Conservation (phyloP, 352 stramenopile species). For the Chrysophaeum taylorii region DNA sequence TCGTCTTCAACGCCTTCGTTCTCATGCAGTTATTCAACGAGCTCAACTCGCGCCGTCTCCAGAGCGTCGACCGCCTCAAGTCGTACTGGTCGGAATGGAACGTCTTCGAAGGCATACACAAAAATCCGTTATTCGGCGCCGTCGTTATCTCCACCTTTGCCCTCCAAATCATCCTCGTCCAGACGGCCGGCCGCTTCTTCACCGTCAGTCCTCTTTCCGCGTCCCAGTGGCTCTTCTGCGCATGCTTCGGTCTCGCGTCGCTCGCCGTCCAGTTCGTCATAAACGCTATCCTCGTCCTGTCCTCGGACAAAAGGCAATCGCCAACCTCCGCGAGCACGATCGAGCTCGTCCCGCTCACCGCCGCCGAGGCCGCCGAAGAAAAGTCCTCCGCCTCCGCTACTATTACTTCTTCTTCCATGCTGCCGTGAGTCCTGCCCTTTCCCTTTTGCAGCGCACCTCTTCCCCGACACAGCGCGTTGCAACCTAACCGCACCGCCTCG, state of each 20-base stretch:
- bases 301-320: too few species aligned
- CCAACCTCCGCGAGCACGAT: too few species aligned
- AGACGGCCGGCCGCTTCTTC: slow-evolving; percentile 63
- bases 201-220: slow-evolving; percentile 41
- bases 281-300: slow-evolving; percentile 35
- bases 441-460: too few species aligned
- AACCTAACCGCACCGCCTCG: too few species aligned
- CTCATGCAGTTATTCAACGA: slow-evolving; percentile 83
- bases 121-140: slow-evolving; percentile 77
- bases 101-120: slow-evolving; percentile 75
- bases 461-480: too few species aligned
- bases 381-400: too few species aligned
- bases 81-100: slow-evolving; percentile 48
- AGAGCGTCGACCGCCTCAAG: too few species aligned
- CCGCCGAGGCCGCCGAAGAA: too few species aligned
- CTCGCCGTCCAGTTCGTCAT: slow-evolving; percentile 56
- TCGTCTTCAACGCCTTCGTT: slow-evolving; percentile 91
- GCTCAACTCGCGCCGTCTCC: slow-evolving; percentile 52
- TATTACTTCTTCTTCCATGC: too few species aligned
- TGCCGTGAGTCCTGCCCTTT: too few species aligned
- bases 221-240: slow-evolving; percentile 46
- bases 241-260: slow-evolving; percentile 47
- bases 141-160: slow-evolving; percentile 73
- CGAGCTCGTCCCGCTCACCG: too few species aligned
- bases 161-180: slow-evolving; percentile 84